These are phyloP conservation scores for Echria macrotheca DNA, from an alignment of 495 filamentous ascomycete species.

Conservation along the genomic window DNA sequence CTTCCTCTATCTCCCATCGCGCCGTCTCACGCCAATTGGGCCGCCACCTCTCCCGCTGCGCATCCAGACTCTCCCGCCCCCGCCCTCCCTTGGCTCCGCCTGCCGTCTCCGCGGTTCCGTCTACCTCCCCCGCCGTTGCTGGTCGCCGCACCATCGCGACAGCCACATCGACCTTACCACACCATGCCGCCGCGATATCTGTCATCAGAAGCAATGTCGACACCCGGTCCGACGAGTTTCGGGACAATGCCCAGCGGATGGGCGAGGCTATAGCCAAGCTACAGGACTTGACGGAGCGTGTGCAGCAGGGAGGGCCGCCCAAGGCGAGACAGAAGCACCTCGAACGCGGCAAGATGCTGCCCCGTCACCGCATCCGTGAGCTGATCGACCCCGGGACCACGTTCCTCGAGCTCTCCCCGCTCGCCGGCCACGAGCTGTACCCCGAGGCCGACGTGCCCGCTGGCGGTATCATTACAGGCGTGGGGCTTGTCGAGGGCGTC, in stretches of 20 bases:
- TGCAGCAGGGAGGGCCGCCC: conserved; percentile 68
- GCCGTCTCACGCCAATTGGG: conserved; percentile 40
- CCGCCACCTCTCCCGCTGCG: conserved; percentile 26
- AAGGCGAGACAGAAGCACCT: conserved; percentile 90
- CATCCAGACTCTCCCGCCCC: background rate
- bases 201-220: conserved; percentile 72
- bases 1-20: conserved; percentile 29
- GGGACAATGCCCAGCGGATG: conserved; percentile 78
- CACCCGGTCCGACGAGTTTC: conserved; percentile 68
- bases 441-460: conserved; percentile 64
- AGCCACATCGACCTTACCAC: conserved; percentile 58
- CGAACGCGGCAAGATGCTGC: conserved; percentile 86
- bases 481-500: conserved; percentile 86
- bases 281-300: conserved; percentile 60
- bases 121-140: conserved; percentile 3
- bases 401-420: conserved; percentile 83
- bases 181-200: conserved; percentile 72
- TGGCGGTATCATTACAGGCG: conserved; percentile 88
- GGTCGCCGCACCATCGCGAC: conserved; percentile 45
- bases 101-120: conserved; percentile 7
- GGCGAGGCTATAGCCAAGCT: conserved; percentile 60
- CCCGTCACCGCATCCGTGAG: conserved; percentile 80
- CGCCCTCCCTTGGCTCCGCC: background rate
- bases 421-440: conserved; percentile 86
- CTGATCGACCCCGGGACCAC: conserved; percentile 84